Evolutionary conservation across 805 yeast species (phyloP).

Genomic region (Ogataea zsoltii): DNA sequence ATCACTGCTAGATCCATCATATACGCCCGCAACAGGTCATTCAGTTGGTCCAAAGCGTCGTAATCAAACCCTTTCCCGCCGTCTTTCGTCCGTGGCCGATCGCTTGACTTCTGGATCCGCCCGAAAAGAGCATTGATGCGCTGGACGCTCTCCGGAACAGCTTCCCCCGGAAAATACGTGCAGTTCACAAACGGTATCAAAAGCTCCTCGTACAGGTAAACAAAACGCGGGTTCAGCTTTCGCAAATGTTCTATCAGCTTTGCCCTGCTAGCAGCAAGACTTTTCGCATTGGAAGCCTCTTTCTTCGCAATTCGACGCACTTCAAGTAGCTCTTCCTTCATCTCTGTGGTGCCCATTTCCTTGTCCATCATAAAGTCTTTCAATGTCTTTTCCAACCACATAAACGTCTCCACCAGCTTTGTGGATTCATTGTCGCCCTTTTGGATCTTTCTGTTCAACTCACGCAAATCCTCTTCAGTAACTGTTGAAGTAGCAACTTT

Average conservation of each 20-base stretch:
- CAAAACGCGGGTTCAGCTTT: constrained; percentile 11
- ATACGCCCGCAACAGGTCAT: constrained; percentile 9
- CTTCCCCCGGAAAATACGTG: constrained; percentile 2
- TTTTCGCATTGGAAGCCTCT: background rate
- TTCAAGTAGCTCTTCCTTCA: background rate
- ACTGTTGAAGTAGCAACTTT: background rate
- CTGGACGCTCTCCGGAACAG: background rate
- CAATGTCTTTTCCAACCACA: background rate
- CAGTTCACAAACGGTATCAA: constrained; percentile 18
- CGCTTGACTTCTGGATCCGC: constrained; percentile 4
- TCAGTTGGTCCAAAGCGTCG: constrained; percentile 9
- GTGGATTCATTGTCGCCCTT: background rate
- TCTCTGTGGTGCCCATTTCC: background rate
- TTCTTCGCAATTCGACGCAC: background rate
- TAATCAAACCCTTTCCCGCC: constrained; percentile 7
- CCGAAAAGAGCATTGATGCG: constrained; percentile 9
- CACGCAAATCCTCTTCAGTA: background rate
- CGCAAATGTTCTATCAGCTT: background rate
- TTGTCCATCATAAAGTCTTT: background rate
- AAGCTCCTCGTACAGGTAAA: constrained; percentile 15
- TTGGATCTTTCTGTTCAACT: no score
- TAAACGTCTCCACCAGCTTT: background rate
- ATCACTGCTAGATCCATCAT: constrained; percentile 13
- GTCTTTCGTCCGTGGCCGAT: background rate
- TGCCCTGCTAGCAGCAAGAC: background rate